phyloP scores from a whole-genome alignment of 2,329 filamentous ascomycete genomes.

The Plectosphaerella plurivora region DNA sequence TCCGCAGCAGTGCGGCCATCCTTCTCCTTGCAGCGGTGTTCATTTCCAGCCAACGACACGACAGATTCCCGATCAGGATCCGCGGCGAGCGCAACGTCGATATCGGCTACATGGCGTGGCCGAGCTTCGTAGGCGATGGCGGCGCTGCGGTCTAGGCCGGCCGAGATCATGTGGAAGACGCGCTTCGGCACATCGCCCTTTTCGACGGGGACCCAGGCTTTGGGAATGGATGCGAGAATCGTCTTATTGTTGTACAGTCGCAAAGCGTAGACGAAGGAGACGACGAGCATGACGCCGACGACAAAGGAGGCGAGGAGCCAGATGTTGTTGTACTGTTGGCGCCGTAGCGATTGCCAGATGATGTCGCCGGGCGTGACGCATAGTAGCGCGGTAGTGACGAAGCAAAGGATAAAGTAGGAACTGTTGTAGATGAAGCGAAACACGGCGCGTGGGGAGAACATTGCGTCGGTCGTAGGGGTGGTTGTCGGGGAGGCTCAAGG shows the following conservation, averaged over 20 bases:
- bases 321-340: constrained; percentile 69
- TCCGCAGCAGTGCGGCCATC: constrained; percentile 10
- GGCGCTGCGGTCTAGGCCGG: constrained; percentile 71
- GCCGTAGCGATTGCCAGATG: constrained; percentile 70
- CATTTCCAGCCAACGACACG: constrained; percentile 1
- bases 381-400: constrained; percentile 69
- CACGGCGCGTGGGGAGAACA: constrained; percentile 47
- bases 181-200: constrained; percentile 74
- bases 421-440: constrained; percentile 79
- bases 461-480: constrained; percentile 15
- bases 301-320: constrained; percentile 77
- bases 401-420: constrained; percentile 70
- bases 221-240: constrained; percentile 77
- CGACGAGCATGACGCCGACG: constrained; percentile 64
- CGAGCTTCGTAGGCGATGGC: constrained; percentile 73
- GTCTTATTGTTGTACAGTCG: constrained; percentile 84
- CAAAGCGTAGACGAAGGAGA: constrained; percentile 72
- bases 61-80: constrained; percentile 6
- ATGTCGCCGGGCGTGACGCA: constrained; percentile 77
- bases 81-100: constrained; percentile 4
- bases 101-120: constrained; percentile 50
- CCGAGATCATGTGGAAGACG: constrained; percentile 71
- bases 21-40: constrained; percentile 13
- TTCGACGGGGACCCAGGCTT: constrained; percentile 79
- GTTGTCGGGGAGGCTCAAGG: constrained; percentile 13